Evolutionary conservation across 257 asterid genomes (phyloP), one percentile per base, ranked within the genome.

Genomic region (Cinchona pubescens): DNA sequence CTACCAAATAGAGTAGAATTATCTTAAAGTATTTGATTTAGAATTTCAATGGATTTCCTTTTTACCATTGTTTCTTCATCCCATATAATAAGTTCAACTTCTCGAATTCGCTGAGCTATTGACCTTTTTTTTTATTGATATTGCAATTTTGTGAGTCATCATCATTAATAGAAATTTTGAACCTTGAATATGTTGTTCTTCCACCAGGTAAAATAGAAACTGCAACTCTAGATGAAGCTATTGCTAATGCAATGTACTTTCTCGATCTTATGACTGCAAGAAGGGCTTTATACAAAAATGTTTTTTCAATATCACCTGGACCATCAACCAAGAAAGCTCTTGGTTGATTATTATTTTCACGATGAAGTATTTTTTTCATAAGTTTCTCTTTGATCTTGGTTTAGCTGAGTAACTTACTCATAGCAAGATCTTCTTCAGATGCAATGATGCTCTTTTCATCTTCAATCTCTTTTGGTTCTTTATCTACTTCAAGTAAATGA

Each of bases 41-140:
- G 7, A 2, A 37, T 35, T 3, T 76, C 80, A 14, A 40, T 40
- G 11, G 48, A 2, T 7, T n/a, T 8, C 35, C 19, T 37, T 67
- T 8, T 3, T 59, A 62, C n/a, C 62, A 76, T 76, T 25, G 79
- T 16, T 0, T 18, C 60, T 42, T 69, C 64, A 21, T 76, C 63
- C 63, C 67, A 53, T 3, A 74, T 32, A 11, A 48, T 64, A 15
- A 48, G 0, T 32, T 48, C 45, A 11, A 49, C 30, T 13, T 18
- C 63, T 30, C 48, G 53, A 0, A 73, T 2, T 2, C 59, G 21
- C 0, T 2, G 0, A 19, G 72, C 16, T 0, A 49, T 27, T 12
- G n/a, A 25, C 48, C 40, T n/a, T n/a, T n/a, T 51, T 49, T 67
- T 25, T 66, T 76, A 1, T 74, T 42, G 8, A 66, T 53, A 5